These are phyloP conservation scores for Asterella californica DNA, from an alignment of 225 moss, liverwort and hornwort species.

Conservation along the genomic window DNA sequence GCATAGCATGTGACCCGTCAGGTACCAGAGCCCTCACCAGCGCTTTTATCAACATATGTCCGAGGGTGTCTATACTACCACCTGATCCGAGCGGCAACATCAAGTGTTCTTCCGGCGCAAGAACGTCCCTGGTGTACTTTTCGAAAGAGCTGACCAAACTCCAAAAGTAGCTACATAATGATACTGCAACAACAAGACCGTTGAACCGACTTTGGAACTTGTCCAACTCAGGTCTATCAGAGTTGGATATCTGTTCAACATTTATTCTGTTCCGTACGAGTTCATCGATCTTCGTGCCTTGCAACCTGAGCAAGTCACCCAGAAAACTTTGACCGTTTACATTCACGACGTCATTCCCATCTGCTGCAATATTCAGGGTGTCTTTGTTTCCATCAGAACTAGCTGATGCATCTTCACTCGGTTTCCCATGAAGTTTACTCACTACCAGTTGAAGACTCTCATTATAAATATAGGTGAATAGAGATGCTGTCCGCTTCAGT, in stretches of 20 bases:
- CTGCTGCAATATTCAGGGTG: neutral
- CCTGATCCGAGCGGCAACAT: conserved; percentile 40
- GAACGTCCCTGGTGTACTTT: conserved; percentile 45
- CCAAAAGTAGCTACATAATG: conserved; percentile 65
- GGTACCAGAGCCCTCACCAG: conserved; percentile 60
- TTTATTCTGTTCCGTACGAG: conserved; percentile 1
- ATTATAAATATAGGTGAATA: conserved; percentile 25
- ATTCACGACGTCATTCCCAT: neutral
- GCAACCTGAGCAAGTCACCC: conserved; percentile 14
- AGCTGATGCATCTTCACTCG: neutral
- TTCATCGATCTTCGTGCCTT: conserved; percentile 25
- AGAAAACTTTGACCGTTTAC: neutral
- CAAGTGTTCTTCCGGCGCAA: neutral
- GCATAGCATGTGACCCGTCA: conserved; percentile 45
- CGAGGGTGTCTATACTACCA: conserved; percentile 45
- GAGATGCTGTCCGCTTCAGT: conserved; percentile 31
- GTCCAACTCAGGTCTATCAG: neutral
- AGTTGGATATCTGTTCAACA: neutral
- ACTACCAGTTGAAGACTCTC: conserved; percentile 17
- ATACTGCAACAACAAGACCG: conserved; percentile 48
- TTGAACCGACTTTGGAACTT: conserved; percentile 42
- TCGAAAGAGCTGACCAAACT: conserved; percentile 55
- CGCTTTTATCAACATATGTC: conserved; percentile 52
- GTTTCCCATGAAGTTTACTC: neutral
- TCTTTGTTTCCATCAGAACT: neutral